Evolutionary conservation across 225 moss, liverwort and hornwort genomes (phyloP), one percentile per base, ranked within the genome.

Genomic region (Takakia lepidozioides): DNA sequence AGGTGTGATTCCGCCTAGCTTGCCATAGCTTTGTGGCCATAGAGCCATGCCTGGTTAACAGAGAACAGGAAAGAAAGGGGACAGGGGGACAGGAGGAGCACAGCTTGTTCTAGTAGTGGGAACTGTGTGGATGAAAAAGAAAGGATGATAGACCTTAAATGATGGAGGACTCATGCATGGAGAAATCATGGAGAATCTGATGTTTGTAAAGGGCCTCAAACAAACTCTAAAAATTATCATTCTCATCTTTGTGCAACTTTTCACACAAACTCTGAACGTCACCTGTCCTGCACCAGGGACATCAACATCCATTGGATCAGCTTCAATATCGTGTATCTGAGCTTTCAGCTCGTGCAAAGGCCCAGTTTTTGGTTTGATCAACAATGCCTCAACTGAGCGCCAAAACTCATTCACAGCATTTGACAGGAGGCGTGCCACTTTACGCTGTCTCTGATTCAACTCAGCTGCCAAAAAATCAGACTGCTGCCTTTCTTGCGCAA

Each of bases 231-330:
- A 32, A 32, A 11, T 6, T 7, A 1, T 32, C 32, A 32, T 7
- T 6, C 32, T 32, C 8, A 32, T 32, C 32, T 6, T 11, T 32
- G 7, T 1, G 7, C 8, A 32, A 6, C 7, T 32, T 7, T 32
- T 32, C 11, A 7, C 11, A 32, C n/a, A 32, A 32, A 7, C 32
- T 32, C 7, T 7, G 8, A 32, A 25, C 18, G 22, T 42, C 73
- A 92, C 87, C 92, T 84, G 69, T 25, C 37, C 52, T 55, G 44
- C 52, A 10, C 48, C 38, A 57, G 72, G 74, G 38, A 68, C 47
- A 57, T 92, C 84, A 3, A 87, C 84, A 11, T 92, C 84, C 82
- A 84, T 92, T 11, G 87, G 84, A 23, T 77, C 76, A 47, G 76
- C 71, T 77, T 70, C 84, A 21, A 35, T 43, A 51, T 57, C 81